Base-by-base conservation (phyloP, 2,329 filamentous ascomycete species). In the Claviceps sp. region DNA sequence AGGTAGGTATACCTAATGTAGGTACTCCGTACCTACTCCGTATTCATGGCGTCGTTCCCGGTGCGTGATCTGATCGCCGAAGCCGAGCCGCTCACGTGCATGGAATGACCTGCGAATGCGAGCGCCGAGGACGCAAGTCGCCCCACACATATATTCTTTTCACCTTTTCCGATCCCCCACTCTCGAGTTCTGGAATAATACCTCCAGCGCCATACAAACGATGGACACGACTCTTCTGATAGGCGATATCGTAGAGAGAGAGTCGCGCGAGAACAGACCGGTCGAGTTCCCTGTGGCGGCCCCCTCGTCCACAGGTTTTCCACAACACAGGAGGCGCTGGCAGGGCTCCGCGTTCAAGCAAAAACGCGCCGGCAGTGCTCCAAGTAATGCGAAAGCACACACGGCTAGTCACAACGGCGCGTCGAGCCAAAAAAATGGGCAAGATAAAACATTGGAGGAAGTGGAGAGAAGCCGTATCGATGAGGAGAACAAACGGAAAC, bases 321-420 rank as follows among this genome's bases (percentile, higher is more conserved):
- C 93, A n/a, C 81, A 83, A 54, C 90, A 89, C 66, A 93, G 86
- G 66, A 88, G 86, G 65, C 82, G 90, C 57, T 76, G 74, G 52
- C 77, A 78, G 53, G 69, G 79, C 7, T 95, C 89, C 1, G 78
- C 85, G 1, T 95, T 95, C 72, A 95, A 88, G 65, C 82, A 87
- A 61, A 67, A 56, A 57, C 65, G 62, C 13, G 59, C 63, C 45
- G 60, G 55, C 26, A 54, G 58, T 22, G 56, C 57, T 8, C 6
- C 50, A 50, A 52, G 4, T 49, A 11, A 34, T 34, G 30, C 34
- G n/a, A n/a, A n/a, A 4, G 22, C 26, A 6, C 43, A 38, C 3
- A 16, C 37, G 1, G 20, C 38, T 14, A 45, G 20, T 3, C 18
- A 22, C 16, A 45, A 30, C 5, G 30, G 30, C 30, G 13, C 16